These are phyloP conservation scores for Zygotorulaspora chibaensis DNA, from an alignment of 805 yeast species.

Conservation along the genomic window DNA sequence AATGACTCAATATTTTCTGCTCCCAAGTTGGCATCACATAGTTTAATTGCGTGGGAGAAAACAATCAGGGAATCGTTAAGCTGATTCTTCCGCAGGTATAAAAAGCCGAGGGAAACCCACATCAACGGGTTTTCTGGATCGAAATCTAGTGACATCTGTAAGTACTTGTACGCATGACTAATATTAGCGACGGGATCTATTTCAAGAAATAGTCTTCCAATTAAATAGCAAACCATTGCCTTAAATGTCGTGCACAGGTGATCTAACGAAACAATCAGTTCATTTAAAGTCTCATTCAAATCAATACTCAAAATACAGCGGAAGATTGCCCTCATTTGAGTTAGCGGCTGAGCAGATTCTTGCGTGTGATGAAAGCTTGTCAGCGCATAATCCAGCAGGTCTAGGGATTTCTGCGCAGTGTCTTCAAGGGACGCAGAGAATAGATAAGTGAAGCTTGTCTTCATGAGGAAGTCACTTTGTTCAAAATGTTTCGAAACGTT, in stretches of 20 bases:
- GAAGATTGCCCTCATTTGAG: conserved; percentile 12
- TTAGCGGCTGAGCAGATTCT: conserved; percentile 12
- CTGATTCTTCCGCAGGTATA: conserved; percentile 56
- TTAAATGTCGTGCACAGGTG: conserved; percentile 6
- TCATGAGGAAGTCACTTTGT: conserved; percentile 11
- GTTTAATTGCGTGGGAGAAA: conserved; percentile 57
- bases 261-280: conserved; percentile 9
- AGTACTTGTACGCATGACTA: conserved; percentile 19
- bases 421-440: conserved; percentile 15
- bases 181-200: conserved; percentile 13
- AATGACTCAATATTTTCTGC: conserved; percentile 6
- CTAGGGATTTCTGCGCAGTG: conserved; percentile 1
- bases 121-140: conserved; percentile 42
- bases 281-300: conserved; percentile 5
- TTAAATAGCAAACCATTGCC: conserved; percentile 15
- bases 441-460: conserved; percentile 16
- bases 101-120: conserved; percentile 63
- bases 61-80: conserved; percentile 64
- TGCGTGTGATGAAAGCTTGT: conserved; percentile 13
- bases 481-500: conserved; percentile 8
- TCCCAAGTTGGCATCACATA: conserved; percentile 19
- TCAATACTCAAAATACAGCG: conserved; percentile 5
- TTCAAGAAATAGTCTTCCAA: conserved; percentile 17
- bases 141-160: conserved; percentile 18
- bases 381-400: conserved; percentile 10